Evolutionary conservation across 148 eudicot species (phyloP).

Genomic region (Polygonum maritimum): DNA sequence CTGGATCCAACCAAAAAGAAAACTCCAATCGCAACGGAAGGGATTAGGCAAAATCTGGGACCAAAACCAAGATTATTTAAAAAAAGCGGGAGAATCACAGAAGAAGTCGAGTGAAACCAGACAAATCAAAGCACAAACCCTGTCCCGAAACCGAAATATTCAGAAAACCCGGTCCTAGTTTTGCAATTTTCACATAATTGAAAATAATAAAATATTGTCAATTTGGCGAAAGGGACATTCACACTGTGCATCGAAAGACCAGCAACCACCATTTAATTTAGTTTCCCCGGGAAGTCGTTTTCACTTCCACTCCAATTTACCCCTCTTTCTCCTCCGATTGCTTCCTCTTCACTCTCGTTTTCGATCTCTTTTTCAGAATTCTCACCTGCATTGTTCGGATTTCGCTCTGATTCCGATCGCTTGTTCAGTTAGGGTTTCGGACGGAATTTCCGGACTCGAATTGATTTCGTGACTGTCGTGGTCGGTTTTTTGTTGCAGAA

Average conservation of each 20-base stretch:
- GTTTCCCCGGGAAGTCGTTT: conserved; percentile 4
- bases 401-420: background rate
- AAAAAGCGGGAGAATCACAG: conserved; percentile 5
- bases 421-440: background rate
- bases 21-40: background rate
- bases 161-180: background rate
- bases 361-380: background rate
- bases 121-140: background rate
- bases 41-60: background rate
- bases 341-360: conserved; percentile 7
- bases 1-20: conserved; percentile 5
- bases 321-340: background rate
- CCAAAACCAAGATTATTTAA: background rate
- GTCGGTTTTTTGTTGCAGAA: conserved; percentile 10
- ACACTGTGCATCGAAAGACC: background rate
- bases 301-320: background rate
- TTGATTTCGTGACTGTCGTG: background rate
- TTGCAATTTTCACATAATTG: background rate
- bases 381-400: background rate
- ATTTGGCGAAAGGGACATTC: background rate
- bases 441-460: background rate
- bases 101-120: conserved; percentile 7
- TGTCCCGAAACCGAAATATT: background rate
- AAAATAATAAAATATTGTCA: background rate
- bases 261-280: background rate